Conservation (phyloP, 2,329 filamentous ascomycete genomes). For the Corinectria fuckeliana region DNA sequence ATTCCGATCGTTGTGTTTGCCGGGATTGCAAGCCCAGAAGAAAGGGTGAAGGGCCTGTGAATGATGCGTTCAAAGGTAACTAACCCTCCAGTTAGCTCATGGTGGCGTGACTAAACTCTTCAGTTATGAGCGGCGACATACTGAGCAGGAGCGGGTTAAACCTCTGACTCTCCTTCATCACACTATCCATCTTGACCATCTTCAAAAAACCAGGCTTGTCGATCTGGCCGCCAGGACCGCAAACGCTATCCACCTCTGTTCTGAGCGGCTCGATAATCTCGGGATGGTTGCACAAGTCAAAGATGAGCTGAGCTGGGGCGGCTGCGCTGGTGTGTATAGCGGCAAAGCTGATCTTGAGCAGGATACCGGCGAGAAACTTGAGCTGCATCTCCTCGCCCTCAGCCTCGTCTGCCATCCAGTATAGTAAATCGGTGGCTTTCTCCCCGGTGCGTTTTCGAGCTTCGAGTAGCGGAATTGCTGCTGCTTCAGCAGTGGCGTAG, state of each 20-base stretch:
- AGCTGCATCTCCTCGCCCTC: conserved; percentile 22
- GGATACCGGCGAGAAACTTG: conserved; percentile 35
- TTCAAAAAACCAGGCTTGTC: conserved; percentile 12
- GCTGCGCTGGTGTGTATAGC: conserved; percentile 39
- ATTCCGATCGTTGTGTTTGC: too few relatives aligned
- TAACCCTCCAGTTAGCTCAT: background rate
- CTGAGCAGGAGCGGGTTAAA: conserved; percentile 40
- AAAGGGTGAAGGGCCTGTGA: background rate
- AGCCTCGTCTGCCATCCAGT: conserved; percentile 28
- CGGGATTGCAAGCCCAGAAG: too few relatives aligned
- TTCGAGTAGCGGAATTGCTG: background rate
- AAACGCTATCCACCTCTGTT: conserved; percentile 42
- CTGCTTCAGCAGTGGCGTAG: background rate
- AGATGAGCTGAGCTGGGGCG: conserved; percentile 36
- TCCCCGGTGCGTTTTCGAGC: background rate
- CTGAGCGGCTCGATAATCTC: conserved; percentile 46
- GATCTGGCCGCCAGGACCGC: background rate
- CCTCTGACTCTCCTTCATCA: conserved; percentile 53
- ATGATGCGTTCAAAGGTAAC: conserved; percentile 51
- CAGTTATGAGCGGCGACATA: conserved; percentile 20
- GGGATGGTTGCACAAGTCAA: conserved; percentile 31
- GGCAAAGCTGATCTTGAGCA: conserved; percentile 39
- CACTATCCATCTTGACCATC: conserved; percentile 53
- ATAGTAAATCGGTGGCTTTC: conserved; percentile 26
- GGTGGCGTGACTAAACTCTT: background rate